phyloP scores from a whole-genome alignment of 1,284 basidiomycete genomes.

The Tetrapyrgos nigripes region DNA sequence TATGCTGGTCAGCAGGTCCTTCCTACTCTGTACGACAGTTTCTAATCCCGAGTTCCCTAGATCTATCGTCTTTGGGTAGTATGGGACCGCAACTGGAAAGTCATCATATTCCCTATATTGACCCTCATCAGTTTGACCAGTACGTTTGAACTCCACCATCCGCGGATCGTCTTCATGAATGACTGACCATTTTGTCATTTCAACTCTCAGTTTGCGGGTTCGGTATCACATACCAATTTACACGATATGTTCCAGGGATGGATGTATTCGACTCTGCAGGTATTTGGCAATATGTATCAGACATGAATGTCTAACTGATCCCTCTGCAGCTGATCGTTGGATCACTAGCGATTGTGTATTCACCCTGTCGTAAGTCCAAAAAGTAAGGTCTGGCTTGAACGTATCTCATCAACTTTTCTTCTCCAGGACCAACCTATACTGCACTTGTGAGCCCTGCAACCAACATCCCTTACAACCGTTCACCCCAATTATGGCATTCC shows the following conservation, averaged over 20 bases:
- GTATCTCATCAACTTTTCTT: neutral
- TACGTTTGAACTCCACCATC: neutral
- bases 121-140: slow-evolving; percentile 4
- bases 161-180: no score
- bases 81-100: slow-evolving; percentile 9
- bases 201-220: slow-evolving; percentile 9
- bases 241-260: neutral
- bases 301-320: no score
- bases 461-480: neutral
- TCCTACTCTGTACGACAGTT: no score
- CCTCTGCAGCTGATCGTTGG: slow-evolving; percentile 9
- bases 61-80: slow-evolving; percentile 19
- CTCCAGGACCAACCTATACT: slow-evolving; percentile 16
- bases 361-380: slow-evolving; percentile 11
- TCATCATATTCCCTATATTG: slow-evolving; percentile 14
- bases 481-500: neutral
- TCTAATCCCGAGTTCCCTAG: no score
- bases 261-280: slow-evolving; percentile 7
- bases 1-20: slow-evolving; percentile 9
- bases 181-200: neutral
- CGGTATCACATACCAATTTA: slow-evolving; percentile 11
- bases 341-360: slow-evolving; percentile 16
- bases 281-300: neutral
- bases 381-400: neutral
- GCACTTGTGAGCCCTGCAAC: slow-evolving; percentile 9